phyloP scores from a whole-genome alignment of 2,329 filamentous ascomycete species.

The Aspergillus ibericus region DNA sequence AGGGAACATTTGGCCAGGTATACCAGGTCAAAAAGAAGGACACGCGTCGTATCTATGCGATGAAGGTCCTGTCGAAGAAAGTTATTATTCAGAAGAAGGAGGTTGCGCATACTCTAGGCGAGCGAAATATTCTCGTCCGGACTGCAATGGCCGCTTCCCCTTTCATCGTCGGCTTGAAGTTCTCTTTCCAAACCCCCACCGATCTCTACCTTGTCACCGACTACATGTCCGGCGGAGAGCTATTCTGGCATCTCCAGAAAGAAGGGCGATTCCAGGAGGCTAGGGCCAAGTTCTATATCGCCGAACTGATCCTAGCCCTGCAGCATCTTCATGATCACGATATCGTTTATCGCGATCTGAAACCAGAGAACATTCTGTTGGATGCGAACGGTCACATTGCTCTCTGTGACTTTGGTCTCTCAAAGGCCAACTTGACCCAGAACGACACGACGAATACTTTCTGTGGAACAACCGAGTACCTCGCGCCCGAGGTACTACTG shows the following conservation, averaged over 20 bases:
- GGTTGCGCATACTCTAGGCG: slow-evolving; percentile 93
- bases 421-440: slow-evolving; percentile 94
- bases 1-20: slow-evolving; percentile 97
- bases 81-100: slow-evolving; percentile 99
- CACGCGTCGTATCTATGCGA: slow-evolving; percentile 92
- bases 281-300: slow-evolving; percentile 97
- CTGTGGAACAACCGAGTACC: slow-evolving; percentile 95
- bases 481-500: slow-evolving; percentile 90
- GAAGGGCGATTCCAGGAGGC: slow-evolving; percentile 94
- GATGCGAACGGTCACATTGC: slow-evolving; percentile 98
- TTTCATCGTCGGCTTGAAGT: slow-evolving; percentile 97
- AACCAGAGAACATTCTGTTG: slow-evolving; percentile 94
- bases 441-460: slow-evolving; percentile 99
- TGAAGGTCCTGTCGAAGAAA: slow-evolving; percentile 99
- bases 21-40: slow-evolving; percentile 99
- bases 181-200: slow-evolving; percentile 96
- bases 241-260: slow-evolving; percentile 98
- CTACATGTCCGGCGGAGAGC: slow-evolving; percentile 97
- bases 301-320: slow-evolving; percentile 90
- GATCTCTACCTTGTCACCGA: slow-evolving; percentile 98
- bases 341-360: slow-evolving; percentile 95
- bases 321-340: slow-evolving; percentile 95
- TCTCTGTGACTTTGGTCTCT: slow-evolving; percentile 94
- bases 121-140: slow-evolving; percentile 93
- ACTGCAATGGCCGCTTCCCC: slow-evolving; percentile 94